Evolutionary conservation across 2,329 filamentous ascomycete species (phyloP), one percentile per base, ranked within the genome.

Genomic region (Diaporthe citriasiana): DNA sequence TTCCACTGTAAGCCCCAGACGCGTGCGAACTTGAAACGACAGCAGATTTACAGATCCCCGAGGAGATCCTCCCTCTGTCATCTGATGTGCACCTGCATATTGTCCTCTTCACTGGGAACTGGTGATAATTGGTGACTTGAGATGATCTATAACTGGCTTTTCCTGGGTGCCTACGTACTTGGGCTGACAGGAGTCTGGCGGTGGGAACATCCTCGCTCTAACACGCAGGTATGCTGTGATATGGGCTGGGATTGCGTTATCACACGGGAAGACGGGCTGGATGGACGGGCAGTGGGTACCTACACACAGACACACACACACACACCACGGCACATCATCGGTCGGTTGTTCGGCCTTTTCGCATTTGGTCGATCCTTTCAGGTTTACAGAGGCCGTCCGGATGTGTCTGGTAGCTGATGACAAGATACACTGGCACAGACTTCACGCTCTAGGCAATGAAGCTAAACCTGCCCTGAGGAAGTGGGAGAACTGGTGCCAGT

Each of bases 21-120:
- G 45, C 42, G 22, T 27, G 47, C 15, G 33, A 27, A 53, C 63
- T 68, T 68, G 63, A 68, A 68, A 68, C 63, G 33, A 13, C 63
- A 47, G 63, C 63, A 68, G 63, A 68, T 68, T 27, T 53, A 51
- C 63, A 68, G 63, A 51, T 38, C 47, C 63, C 33, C 33, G 33
- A 17, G 63, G 47, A 68, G 63, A 68, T 68, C 63, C 30, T 40
- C 35, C 7, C 22, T 51, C 33, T 40, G 3, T 53, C 63, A 33
- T 68, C 63, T 68, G 63, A 68, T 68, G 22, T 1, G 9, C 30
- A 25, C 13, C 27, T 25, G 47, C 47, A 27, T 25, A 15, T 50
- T 25, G 3, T 12, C 45, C 45, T 50, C 9, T 9, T 22, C 10
- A 51, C 47, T n/a, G 27, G 9, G 40, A 63, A 7, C 17, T 45